These are phyloP conservation scores for Claviceps purpurea DNA, from an alignment of 2,329 filamentous ascomycete genomes.

Conservation along the genomic window DNA sequence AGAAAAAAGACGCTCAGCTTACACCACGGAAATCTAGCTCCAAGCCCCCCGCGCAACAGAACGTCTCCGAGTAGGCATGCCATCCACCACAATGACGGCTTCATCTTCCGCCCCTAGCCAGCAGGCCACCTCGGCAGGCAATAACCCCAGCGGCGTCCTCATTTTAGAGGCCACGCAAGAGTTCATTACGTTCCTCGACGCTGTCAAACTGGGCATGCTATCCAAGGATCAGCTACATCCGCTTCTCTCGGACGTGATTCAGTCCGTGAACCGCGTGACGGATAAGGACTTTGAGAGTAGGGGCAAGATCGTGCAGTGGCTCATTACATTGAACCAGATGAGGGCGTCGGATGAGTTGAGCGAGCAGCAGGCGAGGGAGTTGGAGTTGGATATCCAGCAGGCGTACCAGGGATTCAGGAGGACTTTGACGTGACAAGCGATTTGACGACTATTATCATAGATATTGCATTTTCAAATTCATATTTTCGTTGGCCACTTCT, in stretches of 20 bases:
- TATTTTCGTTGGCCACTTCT: not conserved
- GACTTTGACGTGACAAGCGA: conserved; percentile 44
- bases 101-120: conserved; percentile 32
- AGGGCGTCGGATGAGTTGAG: conserved; percentile 81
- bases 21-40: conserved; percentile 40
- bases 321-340: conserved; percentile 97
- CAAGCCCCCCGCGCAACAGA: conserved; percentile 92
- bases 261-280: conserved; percentile 93
- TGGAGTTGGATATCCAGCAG: conserved; percentile 86
- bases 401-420: conserved; percentile 91
- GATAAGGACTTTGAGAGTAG: conserved; percentile 89
- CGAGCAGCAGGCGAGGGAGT: conserved; percentile 74
- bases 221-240: conserved; percentile 97
- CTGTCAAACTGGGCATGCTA: conserved; percentile 78
- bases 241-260: conserved; percentile 86
- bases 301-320: conserved; percentile 96
- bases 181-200: conserved; percentile 96
- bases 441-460: not conserved
- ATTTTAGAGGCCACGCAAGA: conserved; percentile 91
- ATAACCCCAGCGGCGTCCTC: conserved; percentile 46
- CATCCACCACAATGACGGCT: conserved; percentile 60
- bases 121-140: conserved; percentile 27
- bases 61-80: conserved; percentile 80
- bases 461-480: not conserved
- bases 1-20: not conserved